Evolutionary conservation across 2,329 filamentous ascomycete genomes (phyloP).

Genomic region (Fusarium siculi): DNA sequence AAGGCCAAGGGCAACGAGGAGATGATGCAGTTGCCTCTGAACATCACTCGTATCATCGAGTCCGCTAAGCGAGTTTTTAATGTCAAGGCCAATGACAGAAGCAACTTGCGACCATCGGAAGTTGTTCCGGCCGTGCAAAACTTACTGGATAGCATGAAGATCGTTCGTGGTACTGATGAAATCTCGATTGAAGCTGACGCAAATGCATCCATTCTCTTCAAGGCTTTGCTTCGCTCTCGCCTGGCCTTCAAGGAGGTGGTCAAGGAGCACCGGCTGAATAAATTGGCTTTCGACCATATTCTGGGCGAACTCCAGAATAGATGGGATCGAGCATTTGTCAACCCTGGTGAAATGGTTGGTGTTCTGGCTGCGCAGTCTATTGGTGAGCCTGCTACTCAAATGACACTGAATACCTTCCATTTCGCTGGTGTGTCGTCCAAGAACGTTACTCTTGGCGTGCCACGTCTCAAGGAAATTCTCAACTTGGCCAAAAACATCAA

Average conservation of each 20-base stretch:
- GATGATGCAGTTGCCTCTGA: conserved; percentile 90
- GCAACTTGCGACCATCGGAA: conserved; percentile 88
- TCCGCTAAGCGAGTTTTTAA: conserved; percentile 91
- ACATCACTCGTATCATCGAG: conserved; percentile 89
- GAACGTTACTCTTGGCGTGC: conserved; percentile 99
- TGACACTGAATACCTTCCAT: conserved; percentile 99
- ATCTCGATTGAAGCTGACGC: conserved; percentile 88
- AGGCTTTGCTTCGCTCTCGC: conserved; percentile 87
- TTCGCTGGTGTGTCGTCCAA: conserved; percentile 99
- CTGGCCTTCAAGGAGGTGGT: conserved; percentile 94
- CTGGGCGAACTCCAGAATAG: conserved; percentile 89
- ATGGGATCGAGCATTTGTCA: conserved; percentile 86
- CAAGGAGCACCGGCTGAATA: conserved; percentile 85
- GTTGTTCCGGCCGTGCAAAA: conserved; percentile 83
- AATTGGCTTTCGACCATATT: conserved; percentile 91
- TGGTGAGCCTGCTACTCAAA: conserved; percentile 97
- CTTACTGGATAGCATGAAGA: conserved; percentile 79
- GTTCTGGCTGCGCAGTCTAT: conserved; percentile 98
- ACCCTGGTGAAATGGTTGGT: conserved; percentile 98
- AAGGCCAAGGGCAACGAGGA: conserved; percentile 79
- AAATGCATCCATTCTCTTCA: conserved; percentile 91
- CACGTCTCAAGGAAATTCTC: conserved; percentile 98
- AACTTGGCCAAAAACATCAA: conserved; percentile 99
- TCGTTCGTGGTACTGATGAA: conserved; percentile 85
- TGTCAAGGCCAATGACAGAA: conserved; percentile 85